Percentiles rank a stretch among this genome's conserved stretches.
phyloP scores from a whole-genome alignment of 805 yeast species.

The Starmerella bacillaris region DNA sequence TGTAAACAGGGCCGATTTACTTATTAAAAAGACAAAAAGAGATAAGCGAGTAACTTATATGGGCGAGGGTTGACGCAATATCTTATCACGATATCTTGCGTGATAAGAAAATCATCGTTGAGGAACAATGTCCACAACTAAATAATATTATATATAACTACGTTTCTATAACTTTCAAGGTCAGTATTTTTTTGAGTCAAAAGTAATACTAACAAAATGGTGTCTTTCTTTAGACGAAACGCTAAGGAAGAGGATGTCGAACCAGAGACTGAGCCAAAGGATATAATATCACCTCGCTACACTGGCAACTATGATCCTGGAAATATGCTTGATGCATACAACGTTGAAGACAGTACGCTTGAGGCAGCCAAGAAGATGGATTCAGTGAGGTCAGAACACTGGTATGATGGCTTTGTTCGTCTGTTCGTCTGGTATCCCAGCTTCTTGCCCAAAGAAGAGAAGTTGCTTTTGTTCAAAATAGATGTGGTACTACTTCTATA shows the following conservation, averaged over 20 bases:
- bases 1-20: too few relatives aligned
- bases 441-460: slow-evolving; percentile 16
- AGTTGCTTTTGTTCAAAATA: slow-evolving; percentile 21
- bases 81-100: too few relatives aligned
- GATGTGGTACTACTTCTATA: slow-evolving; percentile 23
- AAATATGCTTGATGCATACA: not conserved
- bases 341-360: not conserved
- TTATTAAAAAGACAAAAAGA: too few relatives aligned
- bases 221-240: not conserved
- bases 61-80: too few relatives aligned
- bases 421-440: slow-evolving; percentile 22
- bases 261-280: not conserved
- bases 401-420: slow-evolving; percentile 19
- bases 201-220: not conserved
- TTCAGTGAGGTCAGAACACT: slow-evolving; percentile 7
- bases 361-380: slow-evolving; percentile 3
- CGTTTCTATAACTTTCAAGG: too few relatives aligned
- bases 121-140: too few relatives aligned
- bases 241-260: not conserved
- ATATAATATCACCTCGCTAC: not conserved
- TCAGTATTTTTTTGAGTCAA: not conserved
- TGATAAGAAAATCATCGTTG: too few relatives aligned
- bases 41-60: too few relatives aligned
- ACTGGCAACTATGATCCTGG: not conserved
- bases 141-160: too few relatives aligned